phyloP scores from a whole-genome alignment of 2,329 filamentous ascomycete genomes.

The Alternaria metachromatica region DNA sequence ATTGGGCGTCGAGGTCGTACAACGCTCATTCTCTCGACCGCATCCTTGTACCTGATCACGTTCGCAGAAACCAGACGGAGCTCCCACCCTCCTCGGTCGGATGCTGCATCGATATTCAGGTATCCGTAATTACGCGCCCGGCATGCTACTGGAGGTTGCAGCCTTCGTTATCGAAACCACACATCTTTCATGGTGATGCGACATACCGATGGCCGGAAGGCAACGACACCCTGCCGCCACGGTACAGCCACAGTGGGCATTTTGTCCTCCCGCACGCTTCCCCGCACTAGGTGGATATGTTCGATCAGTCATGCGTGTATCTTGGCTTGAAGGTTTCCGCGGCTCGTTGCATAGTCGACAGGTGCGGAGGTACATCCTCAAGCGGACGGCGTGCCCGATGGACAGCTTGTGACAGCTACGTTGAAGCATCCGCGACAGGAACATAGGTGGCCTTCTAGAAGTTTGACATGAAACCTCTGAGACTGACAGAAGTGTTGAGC shows the following conservation, averaged over 20 bases:
- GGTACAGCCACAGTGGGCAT: conserved; percentile 25
- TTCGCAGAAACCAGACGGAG: neutral
- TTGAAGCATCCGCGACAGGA: conserved; percentile 26
- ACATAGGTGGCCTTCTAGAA: conserved; percentile 38
- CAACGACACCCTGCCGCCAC: conserved; percentile 17
- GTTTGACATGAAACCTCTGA: conserved; percentile 37
- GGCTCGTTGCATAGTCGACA: conserved; percentile 19
- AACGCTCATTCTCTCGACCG: neutral
- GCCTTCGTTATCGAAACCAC: neutral
- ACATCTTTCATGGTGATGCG: conserved; percentile 7
- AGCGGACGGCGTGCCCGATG: conserved; percentile 23
- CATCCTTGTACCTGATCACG: neutral
- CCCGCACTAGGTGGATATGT: conserved; percentile 25
- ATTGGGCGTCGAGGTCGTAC: neutral
- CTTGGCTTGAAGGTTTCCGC: conserved; percentile 8
- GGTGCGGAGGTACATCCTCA: conserved; percentile 15
- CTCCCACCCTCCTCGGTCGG: neutral
- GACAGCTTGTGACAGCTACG: conserved; percentile 29
- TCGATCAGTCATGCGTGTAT: conserved; percentile 11
- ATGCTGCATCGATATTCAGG: neutral
- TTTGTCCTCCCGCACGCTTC: conserved; percentile 30
- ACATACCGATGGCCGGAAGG: conserved; percentile 16
- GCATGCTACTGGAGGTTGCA: neutral
- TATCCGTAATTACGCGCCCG: neutral
- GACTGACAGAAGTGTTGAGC: conserved; percentile 30